Base-by-base conservation (phyloP, 805 yeast species). In the Kregervanrija pseudodelftensis region DNA sequence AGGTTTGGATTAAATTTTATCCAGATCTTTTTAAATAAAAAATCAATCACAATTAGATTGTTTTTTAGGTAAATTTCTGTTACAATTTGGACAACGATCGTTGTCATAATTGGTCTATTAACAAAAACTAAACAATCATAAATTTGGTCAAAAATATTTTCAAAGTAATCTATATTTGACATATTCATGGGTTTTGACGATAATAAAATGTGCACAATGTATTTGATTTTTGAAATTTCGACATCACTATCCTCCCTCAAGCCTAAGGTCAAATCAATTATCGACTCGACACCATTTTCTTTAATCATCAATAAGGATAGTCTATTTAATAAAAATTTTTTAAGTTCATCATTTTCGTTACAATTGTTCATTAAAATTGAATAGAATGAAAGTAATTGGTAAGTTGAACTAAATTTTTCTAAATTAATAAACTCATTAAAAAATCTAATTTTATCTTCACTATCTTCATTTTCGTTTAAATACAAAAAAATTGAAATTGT, bases 251-350 rank as follows among this genome's bases (percentile, higher is more conserved):
- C 70, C 36, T 87, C 95, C 45, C 96, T 68, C 22, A 85, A 67
- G 0, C 95, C 95, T 11, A 85, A 67, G 0, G 85, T 70, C 49
- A 85, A 79, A 60, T 91, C 97, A 30, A 89, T 70, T 41, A 91
- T 63, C 2, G 89, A 72, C 30, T 76, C 63, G 2, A 93, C 78
- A 0, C 98, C 97, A 1, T 63, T 60, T 2, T 73, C 61, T 30
- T 49, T 35, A 15, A 77, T 58, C 1, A 85, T 83, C 28, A 87
- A 61, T 3, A 59, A 48, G 0, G 82, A 74, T 3, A 91, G 66
- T 40, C 72, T 67, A 0, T 63, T 48, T 40, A 82, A 60, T 4
- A 85, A 68, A 45, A 72, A 66, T 5, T 51, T 50, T 40, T 72
- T 70, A 54, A 79, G 79, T n/a, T 13, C 13, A 5, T 13, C 12